Evolutionary conservation across 2,329 filamentous ascomycete species (phyloP).

Genomic region (Nemania serpens): DNA sequence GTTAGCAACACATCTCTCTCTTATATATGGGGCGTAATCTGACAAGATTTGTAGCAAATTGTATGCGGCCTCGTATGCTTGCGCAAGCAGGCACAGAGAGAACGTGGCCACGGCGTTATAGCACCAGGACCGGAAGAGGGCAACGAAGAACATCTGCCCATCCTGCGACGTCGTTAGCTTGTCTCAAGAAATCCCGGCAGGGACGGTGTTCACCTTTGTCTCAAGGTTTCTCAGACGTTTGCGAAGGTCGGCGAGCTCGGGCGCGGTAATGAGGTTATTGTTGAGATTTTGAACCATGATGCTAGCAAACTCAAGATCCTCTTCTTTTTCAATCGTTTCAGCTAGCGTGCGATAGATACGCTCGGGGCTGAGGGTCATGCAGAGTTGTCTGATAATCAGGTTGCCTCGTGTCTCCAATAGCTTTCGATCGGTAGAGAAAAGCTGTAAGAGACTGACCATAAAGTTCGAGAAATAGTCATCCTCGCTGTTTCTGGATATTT

Average conservation of each 20-base stretch:
- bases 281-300: conserved; percentile 99
- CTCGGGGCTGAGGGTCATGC: conserved; percentile 89
- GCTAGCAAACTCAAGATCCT: conserved; percentile 97
- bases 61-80: conserved; percentile 98
- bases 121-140: conserved; percentile 95
- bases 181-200: not conserved
- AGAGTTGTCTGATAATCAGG: conserved; percentile 93
- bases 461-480: conserved; percentile 98
- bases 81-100: conserved; percentile 90
- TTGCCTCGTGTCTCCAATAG: conserved; percentile 92
- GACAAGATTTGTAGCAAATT: conserved; percentile 95
- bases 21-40: conserved; percentile 37
- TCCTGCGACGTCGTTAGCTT: conserved; percentile 59
- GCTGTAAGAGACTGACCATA: conserved; percentile 93
- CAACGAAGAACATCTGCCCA: conserved; percentile 92
- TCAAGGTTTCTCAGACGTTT: conserved; percentile 91
- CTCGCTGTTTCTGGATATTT: conserved; percentile 95
- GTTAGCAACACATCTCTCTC: conserved; percentile 24
- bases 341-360: conserved; percentile 94
- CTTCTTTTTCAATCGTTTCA: conserved; percentile 95
- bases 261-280: conserved; percentile 97
- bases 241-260: conserved; percentile 86
- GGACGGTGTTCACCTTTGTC: conserved; percentile 62
- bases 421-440: conserved; percentile 93
- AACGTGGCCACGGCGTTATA: conserved; percentile 98